These are phyloP conservation scores for Fusarium sororula DNA, from an alignment of 2,329 filamentous ascomycete species.

Conservation along the genomic window DNA sequence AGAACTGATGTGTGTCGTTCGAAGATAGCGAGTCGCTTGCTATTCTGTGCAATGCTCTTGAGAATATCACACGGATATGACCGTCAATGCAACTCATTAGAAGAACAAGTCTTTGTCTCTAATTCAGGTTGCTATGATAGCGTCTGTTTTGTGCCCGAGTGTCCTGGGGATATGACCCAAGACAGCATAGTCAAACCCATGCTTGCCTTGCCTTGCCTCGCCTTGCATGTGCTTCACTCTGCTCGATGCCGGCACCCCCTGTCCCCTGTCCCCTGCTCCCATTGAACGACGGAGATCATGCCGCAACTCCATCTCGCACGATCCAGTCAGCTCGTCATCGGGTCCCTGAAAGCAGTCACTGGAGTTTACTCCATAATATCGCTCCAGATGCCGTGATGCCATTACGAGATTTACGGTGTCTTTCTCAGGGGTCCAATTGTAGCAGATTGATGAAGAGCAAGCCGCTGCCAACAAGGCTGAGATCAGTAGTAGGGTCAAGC, in stretches of 20 bases:
- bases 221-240: constrained; percentile 18
- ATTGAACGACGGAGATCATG: constrained; percentile 23
- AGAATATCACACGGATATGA: neutral
- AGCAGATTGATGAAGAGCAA: constrained; percentile 1
- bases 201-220: neutral
- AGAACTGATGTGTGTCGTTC: neutral
- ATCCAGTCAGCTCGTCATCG: constrained; percentile 32
- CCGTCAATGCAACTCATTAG: neutral
- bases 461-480: constrained; percentile 35
- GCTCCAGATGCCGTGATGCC: neutral
- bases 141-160: constrained; percentile 2
- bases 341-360: constrained; percentile 16
- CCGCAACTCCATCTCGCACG: constrained; percentile 12
- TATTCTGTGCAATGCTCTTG: neutral
- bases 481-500: constrained; percentile 30
- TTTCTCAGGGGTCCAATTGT: neutral
- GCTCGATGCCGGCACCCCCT: constrained; percentile 30
- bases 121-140: constrained; percentile 1
- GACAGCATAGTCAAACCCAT: constrained; percentile 9
- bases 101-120: neutral
- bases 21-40: neutral
- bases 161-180: constrained; percentile 13
- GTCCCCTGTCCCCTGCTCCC: constrained; percentile 19
- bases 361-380: neutral
- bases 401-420: neutral